Conservation (phyloP, 371 early-diverging fungal species). For the Batkoa obscura region DNA sequence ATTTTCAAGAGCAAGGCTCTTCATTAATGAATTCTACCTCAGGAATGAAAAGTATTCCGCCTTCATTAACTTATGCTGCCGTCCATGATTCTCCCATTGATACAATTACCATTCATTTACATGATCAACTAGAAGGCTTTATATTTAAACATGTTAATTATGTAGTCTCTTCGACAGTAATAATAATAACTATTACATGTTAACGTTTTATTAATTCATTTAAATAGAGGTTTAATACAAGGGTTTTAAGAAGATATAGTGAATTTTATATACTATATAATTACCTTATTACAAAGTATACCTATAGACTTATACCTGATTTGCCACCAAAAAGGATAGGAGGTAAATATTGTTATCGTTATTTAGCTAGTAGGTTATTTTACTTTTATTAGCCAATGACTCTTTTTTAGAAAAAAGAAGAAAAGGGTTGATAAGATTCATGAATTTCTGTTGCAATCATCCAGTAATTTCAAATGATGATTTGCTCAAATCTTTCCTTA, state of each 20-base stretch:
- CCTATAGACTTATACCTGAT: slow-evolving; percentile 43
- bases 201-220: neutral
- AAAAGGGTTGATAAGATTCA: slow-evolving; percentile 50
- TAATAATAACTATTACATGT: neutral
- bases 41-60: neutral
- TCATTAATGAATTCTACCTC: neutral
- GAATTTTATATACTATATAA: slow-evolving; percentile 72
- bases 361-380: neutral
- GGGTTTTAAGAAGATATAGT: slow-evolving; percentile 57
- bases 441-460: slow-evolving; percentile 52
- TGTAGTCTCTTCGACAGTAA: slow-evolving; percentile 39
- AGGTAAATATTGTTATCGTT: slow-evolving; percentile 16
- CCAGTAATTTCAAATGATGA: slow-evolving; percentile 47
- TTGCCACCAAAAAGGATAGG: slow-evolving; percentile 45
- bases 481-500: slow-evolving; percentile 34
- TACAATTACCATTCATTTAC: neutral
- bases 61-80: neutral
- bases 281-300: slow-evolving; percentile 46
- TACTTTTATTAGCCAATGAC: slow-evolving; percentile 22
- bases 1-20: neutral
- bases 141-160: slow-evolving; percentile 70
- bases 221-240: slow-evolving; percentile 20
- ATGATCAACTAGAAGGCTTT: slow-evolving; percentile 40
- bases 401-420: slow-evolving; percentile 52
- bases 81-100: neutral